phyloP scores from a whole-genome alignment of 345 rosid genomes.

The Eutrema yunnanense region DNA sequence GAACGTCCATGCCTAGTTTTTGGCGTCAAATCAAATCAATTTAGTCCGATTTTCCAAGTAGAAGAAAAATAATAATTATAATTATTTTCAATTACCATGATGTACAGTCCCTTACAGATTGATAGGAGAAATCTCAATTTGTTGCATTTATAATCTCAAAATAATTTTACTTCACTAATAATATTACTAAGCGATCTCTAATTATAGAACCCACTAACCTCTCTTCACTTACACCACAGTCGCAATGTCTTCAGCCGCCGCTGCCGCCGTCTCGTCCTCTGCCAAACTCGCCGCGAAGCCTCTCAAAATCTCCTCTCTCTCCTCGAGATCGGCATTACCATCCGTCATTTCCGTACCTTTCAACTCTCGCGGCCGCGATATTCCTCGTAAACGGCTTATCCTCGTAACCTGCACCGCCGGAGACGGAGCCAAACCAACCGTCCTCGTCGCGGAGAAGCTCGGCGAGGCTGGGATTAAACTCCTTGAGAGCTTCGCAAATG shows the following conservation, averaged over 20 bases:
- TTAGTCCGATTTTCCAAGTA: too few species aligned
- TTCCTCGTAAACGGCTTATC: conserved; percentile 1
- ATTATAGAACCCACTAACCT: too few species aligned
- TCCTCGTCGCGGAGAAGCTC: conserved; percentile 75
- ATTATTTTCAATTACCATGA: too few species aligned
- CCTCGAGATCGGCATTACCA: conserved; percentile 33
- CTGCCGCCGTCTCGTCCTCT: not conserved
- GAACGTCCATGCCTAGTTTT: too few species aligned
- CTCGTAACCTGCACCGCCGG: conserved; percentile 30
- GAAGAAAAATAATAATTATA: too few species aligned
- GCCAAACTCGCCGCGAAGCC: conserved; percentile 16
- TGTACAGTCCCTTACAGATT: too few species aligned
- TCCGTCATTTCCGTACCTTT: conserved; percentile 17
- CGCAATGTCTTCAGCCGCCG: not conserved
- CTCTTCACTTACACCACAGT: not conserved
- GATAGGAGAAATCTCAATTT: too few species aligned
- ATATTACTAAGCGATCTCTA: too few species aligned
- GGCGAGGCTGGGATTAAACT: conserved; percentile 60
- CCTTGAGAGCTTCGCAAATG: conserved; percentile 50
- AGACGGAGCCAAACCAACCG: conserved; percentile 51
- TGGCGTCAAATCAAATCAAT: too few species aligned
- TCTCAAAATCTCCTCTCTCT: conserved; percentile 30
- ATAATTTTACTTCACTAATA: too few species aligned
- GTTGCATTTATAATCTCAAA: too few species aligned
- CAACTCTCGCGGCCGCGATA: not conserved